Evolutionary conservation across 306 rosid genomes (phyloP).

Genomic region (Acacia acuminata): DNA sequence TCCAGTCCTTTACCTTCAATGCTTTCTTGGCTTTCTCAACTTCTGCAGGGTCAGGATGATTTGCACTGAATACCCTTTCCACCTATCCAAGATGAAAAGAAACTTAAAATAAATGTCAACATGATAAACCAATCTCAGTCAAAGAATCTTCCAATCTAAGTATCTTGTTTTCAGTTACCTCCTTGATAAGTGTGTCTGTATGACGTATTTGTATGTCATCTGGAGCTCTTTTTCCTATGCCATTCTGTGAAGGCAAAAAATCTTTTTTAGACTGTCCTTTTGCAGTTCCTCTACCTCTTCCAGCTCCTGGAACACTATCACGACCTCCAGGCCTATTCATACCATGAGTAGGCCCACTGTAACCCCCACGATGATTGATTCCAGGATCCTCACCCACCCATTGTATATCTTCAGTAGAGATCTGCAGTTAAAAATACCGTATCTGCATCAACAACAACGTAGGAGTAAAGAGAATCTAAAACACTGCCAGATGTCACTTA

Average conservation of each 20-base stretch:
- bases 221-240: slow-evolving; percentile 67
- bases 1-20: slow-evolving; percentile 60
- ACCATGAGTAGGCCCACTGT: slow-evolving; percentile 66
- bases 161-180: slow-evolving; percentile 49
- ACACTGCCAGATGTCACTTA: neutral
- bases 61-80: slow-evolving; percentile 85
- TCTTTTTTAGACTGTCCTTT: slow-evolving; percentile 77
- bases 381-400: slow-evolving; percentile 96
- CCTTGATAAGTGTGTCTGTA: slow-evolving; percentile 81
- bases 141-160: slow-evolving; percentile 10
- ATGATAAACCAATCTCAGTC: slow-evolving; percentile 18
- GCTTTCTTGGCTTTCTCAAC: slow-evolving; percentile 83
- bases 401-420: slow-evolving; percentile 83
- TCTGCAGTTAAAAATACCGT: slow-evolving; percentile 51
- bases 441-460: slow-evolving; percentile 29
- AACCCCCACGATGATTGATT: slow-evolving; percentile 61
- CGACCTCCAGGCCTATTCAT: slow-evolving; percentile 63
- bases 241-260: slow-evolving; percentile 73
- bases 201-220: slow-evolving; percentile 82
- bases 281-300: slow-evolving; percentile 81
- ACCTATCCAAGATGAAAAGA: slow-evolving; percentile 52
- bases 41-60: slow-evolving; percentile 78
- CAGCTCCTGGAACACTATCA: slow-evolving; percentile 59
- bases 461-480: slow-evolving; percentile 6
- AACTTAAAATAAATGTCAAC: slow-evolving; percentile 11